phyloP scores from a whole-genome alignment of 169 alveolate genomes.

The Plasmodium relictum region DNA sequence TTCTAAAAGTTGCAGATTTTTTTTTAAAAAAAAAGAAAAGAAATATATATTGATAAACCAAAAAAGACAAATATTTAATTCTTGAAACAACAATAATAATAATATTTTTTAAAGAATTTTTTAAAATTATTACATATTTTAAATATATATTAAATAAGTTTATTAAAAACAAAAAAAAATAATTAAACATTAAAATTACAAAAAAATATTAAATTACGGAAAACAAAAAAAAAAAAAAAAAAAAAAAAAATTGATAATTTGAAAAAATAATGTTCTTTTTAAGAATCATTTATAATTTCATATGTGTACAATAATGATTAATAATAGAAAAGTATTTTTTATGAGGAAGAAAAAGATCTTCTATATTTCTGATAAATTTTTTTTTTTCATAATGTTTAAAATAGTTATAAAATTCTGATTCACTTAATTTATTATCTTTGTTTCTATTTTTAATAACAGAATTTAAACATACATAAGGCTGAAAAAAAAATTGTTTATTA shows the following conservation, averaged over 20 bases:
- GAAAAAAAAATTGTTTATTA: slow-evolving; percentile 22
- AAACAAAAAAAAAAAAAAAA: neutral
- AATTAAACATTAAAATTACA: neutral
- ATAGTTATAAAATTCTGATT: slow-evolving; percentile 14
- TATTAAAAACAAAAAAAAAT: neutral
- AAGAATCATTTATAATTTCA: slow-evolving; percentile 5
- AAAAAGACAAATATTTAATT: no score
- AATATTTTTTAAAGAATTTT: no score
- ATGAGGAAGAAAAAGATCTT: slow-evolving; percentile 21
- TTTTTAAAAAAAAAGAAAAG: no score
- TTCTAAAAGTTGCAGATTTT: no score
- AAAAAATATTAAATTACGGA: neutral
- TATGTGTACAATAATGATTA: slow-evolving; percentile 36
- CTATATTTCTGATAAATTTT: slow-evolving; percentile 14
- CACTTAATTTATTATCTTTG: neutral
- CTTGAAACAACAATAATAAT: no score
- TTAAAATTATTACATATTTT: no score
- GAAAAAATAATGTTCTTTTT: neutral
- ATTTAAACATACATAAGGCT: slow-evolving; percentile 46
- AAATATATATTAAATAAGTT: no score
- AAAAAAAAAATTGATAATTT: neutral
- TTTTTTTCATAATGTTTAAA: slow-evolving; percentile 16
- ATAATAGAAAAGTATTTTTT: slow-evolving; percentile 41
- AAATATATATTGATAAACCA: no score
- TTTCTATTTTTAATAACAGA: neutral